Base-by-base conservation (phyloP, 805 yeast species). In the Ogataea naganishii region DNA sequence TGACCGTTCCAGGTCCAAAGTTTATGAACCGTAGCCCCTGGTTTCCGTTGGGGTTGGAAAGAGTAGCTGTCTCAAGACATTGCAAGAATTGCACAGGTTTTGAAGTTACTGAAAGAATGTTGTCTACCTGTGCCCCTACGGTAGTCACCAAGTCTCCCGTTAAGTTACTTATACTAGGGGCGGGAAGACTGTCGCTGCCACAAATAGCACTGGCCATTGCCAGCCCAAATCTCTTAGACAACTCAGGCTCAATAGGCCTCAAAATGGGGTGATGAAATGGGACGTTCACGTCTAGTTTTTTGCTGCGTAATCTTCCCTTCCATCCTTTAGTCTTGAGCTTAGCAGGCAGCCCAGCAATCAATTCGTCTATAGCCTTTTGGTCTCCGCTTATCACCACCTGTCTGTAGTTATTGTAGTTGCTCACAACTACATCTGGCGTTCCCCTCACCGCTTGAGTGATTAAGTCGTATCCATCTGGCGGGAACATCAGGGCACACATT, bases 191-290 rank as follows among this genome's bases (percentile, higher is more conserved):
- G n/a, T 26, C 27, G 5, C 24, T n/a, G 23, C 30, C 4, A 23
- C 25, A 14, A 31, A 35, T 12, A 27, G 15, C 7, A 20, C n/a
- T 24, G 13, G 21, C 26, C 7, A 17, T 21, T 6, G 12, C 13
- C 7, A 9, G 14, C 9, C 13, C 27, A n/a, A 55, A 35, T 8
- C 38, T 6, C 2, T 20, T n/a, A 7, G 23, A 17, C 10, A 58
- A 36, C 11, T 46, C 46, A 3, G 36, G 32, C 27, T 49, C 44
- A 4, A 57, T 51, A 11, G 50, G 45, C 6, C 36, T 20, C 18
- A 58, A 37, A n/a, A 53, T 26, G 6, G 56, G 48, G 32, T 52
- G 43, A 32, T 58, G 63, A 31, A 55, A 58, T 13, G 63, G 61
- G 6, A 56, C 39, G 5, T 34, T 29, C 3, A 58, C 56, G 6